Conservation (phyloP, 371 early-diverging fungal genomes). For the Mucor velutinosus region DNA sequence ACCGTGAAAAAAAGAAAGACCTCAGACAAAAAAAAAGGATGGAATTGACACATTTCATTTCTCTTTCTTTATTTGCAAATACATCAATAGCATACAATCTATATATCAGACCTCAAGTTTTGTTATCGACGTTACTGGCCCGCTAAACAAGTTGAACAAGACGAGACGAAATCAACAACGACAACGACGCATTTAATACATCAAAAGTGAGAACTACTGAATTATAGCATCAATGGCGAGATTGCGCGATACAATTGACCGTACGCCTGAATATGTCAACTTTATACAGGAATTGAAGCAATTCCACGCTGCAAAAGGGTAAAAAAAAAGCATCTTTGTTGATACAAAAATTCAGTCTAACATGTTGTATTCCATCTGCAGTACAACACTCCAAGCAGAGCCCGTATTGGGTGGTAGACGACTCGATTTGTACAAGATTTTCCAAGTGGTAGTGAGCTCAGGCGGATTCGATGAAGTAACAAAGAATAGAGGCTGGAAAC, state of each 20-base stretch:
- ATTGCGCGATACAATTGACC: slow-evolving; percentile 61
- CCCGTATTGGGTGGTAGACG: slow-evolving; percentile 76
- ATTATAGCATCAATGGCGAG: slow-evolving; percentile 16
- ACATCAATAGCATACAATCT: neutral
- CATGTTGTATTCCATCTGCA: neutral
- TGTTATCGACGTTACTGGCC: neutral
- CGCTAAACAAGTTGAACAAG: too few relatives aligned
- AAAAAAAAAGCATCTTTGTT: slow-evolving; percentile 1
- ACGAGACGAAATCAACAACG: neutral
- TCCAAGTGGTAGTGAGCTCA: slow-evolving; percentile 60
- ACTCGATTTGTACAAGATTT: slow-evolving; percentile 71
- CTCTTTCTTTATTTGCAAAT: neutral
- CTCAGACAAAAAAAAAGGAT: neutral
- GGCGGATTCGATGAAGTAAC: slow-evolving; percentile 80
- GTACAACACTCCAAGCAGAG: slow-evolving; percentile 42
- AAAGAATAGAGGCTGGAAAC: slow-evolving; percentile 73
- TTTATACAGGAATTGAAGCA: slow-evolving; percentile 70
- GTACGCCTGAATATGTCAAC: slow-evolving; percentile 69
- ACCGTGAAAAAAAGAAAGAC: neutral
- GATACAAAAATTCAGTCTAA: neutral
- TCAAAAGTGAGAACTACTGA: slow-evolving; percentile 10
- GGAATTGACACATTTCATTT: neutral
- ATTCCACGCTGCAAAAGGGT: slow-evolving; percentile 69
- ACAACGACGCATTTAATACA: neutral
- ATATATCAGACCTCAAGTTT: neutral